These are phyloP conservation scores for Dactylellina haptotyla DNA, from an alignment of 2,329 filamentous ascomycete genomes.

Conservation along the genomic window DNA sequence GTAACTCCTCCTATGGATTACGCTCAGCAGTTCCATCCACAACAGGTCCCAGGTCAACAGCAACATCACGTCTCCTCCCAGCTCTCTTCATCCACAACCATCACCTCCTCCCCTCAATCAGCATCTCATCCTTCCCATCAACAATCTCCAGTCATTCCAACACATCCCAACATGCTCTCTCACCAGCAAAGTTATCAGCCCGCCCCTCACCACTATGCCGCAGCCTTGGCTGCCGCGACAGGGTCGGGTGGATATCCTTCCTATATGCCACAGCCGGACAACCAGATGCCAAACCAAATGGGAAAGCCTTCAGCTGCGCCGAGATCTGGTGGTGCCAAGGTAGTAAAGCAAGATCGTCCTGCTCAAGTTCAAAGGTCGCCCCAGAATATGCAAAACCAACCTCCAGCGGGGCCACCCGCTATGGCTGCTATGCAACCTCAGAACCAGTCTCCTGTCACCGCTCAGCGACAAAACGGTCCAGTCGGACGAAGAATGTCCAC, in stretches of 20 bases:
- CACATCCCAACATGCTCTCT: slow-evolving; percentile 52
- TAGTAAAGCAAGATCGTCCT: slow-evolving; percentile 53
- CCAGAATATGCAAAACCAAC: slow-evolving; percentile 49
- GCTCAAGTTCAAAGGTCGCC: slow-evolving; percentile 47
- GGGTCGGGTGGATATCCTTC: slow-evolving; percentile 47
- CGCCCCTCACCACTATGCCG: slow-evolving; percentile 53
- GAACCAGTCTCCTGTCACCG: slow-evolving; percentile 41
- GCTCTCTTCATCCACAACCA: slow-evolving; percentile 40
- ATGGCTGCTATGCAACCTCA: slow-evolving; percentile 49
- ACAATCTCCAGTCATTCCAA: slow-evolving; percentile 46
- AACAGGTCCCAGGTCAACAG: slow-evolving; percentile 52
- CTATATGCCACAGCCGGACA: slow-evolving; percentile 46
- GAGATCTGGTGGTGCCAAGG: slow-evolving; percentile 34
- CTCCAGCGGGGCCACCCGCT: slow-evolving; percentile 34
- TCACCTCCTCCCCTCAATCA: slow-evolving; percentile 53
- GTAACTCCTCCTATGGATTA: slow-evolving; percentile 55
- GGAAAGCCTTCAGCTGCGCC: slow-evolving; percentile 46
- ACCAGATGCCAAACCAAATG: slow-evolving; percentile 52
- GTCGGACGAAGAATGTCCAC: slow-evolving; percentile 51
- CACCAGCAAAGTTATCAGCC: slow-evolving; percentile 49
- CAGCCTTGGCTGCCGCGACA: slow-evolving; percentile 50
- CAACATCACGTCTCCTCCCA: slow-evolving; percentile 49
- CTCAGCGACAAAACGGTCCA: slow-evolving; percentile 38
- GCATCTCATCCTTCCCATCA: slow-evolving; percentile 51
- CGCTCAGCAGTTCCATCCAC: slow-evolving; percentile 55